phyloP scores from a whole-genome alignment of 2,329 filamentous ascomycete species.

The Cladosporium sp. region DNA sequence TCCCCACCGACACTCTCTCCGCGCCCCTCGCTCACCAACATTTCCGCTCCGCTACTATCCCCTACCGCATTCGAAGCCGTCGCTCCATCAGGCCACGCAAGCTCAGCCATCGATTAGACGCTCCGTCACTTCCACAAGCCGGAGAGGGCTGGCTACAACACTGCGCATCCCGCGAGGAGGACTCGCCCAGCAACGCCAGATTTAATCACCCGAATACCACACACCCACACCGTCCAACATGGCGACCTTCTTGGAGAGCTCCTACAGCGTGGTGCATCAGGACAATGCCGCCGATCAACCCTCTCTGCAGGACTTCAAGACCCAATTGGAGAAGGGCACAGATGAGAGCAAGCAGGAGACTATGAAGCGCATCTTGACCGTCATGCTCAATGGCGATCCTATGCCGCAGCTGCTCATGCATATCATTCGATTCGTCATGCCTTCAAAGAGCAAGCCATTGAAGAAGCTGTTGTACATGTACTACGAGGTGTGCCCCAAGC shows the following conservation, averaged over 20 bases:
- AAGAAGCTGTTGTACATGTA: slow-evolving; percentile 99
- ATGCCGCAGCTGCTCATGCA: slow-evolving; percentile 98
- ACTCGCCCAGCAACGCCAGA: slow-evolving; percentile 27
- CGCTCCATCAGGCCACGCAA: slow-evolving; percentile 12
- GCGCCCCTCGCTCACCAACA: neutral
- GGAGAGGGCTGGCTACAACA: slow-evolving; percentile 33
- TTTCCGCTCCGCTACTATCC: neutral
- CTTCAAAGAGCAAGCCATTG: slow-evolving; percentile 90
- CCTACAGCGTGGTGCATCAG: slow-evolving; percentile 96
- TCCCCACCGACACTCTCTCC: neutral
- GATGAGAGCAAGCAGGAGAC: slow-evolving; percentile 44
- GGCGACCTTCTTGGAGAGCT: slow-evolving; percentile 90
- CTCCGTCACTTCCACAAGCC: slow-evolving; percentile 14
- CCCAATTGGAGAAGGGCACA: slow-evolving; percentile 47
- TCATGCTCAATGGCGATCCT: slow-evolving; percentile 97
- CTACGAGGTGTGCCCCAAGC: slow-evolving; percentile 98
- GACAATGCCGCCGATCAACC: slow-evolving; percentile 96
- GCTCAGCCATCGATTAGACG: neutral
- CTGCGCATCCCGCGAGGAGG: slow-evolving; percentile 30
- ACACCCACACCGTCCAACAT: slow-evolving; percentile 62
- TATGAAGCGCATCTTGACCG: slow-evolving; percentile 92
- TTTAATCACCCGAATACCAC: slow-evolving; percentile 15
- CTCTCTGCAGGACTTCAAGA: slow-evolving; percentile 85
- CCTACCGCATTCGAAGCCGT: neutral
- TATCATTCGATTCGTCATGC: slow-evolving; percentile 99